Base-by-base conservation (phyloP, 1,139 yeast genomes). In the Hansenula lynferdii region DNA sequence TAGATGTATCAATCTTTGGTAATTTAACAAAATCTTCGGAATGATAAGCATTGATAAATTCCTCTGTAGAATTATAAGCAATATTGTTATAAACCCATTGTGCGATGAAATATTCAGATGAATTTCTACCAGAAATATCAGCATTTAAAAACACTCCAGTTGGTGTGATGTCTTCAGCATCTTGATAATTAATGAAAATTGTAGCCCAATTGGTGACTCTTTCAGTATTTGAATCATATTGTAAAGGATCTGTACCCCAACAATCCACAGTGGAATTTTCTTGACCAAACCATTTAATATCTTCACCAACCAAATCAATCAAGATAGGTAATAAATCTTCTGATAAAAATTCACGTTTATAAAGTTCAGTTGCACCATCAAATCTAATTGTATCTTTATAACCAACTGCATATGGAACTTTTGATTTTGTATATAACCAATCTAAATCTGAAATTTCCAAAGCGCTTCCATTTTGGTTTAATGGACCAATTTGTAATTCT, bases 211-310 rank as follows among this genome's bases (percentile, higher is more conserved):
- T 35, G 8, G 41, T 38, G 10, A 38, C 9, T 6, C 38, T 40
- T 21, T 40, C 37, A n/a, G 47, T 43, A 7, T 41, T 50, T 14
- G 42, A 44, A 28, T 50, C 49, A 22, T 26, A 44, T 12, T 36
- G 38, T 18, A 49, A 30, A n/a, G 57, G 57, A 34, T 51, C 55
- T 8, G 54, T 50, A 40, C 44, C 47, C 56, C 56, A 53, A 28
- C 45, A 41, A 3, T 48, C 49, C 12, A 50, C 28, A 14, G 49
- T 36, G 16, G 47, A 36, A 40, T 45, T 41, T 19, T 46, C 48
- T 19, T 31, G 14, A 22, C 49, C 49, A 15, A 36, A 47, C 19
- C 46, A 28, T 8, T 40, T 38, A 6, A 47, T 27, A 16, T 41
- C 53, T 27, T 39, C 43, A 28, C 47, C 38, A 16, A 49, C 31